Evolutionary conservation across 2,329 filamentous ascomycete species (phyloP).

Genomic region (Teratosphaeriaceae sp.): DNA sequence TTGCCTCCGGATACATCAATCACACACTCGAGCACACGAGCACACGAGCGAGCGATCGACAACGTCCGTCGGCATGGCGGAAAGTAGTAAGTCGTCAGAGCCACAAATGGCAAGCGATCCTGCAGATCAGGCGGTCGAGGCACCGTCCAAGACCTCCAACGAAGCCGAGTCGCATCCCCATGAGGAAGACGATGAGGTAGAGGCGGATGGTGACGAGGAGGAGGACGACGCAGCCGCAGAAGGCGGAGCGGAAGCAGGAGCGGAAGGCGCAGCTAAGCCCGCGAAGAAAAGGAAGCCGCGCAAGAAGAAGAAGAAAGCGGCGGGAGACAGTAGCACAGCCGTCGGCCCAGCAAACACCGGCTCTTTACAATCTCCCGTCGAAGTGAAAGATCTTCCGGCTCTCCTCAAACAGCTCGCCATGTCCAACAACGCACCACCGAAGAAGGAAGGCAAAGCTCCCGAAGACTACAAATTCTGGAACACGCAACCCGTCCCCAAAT

Average conservation of each 20-base stretch:
- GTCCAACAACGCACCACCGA: conserved; percentile 10
- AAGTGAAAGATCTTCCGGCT: conserved; percentile 22
- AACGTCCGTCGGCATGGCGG: too few relatives aligned
- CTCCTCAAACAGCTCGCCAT: conserved; percentile 25
- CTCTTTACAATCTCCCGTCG: conserved; percentile 12
- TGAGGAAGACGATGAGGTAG: conserved; percentile 10
- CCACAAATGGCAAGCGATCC: too few relatives aligned
- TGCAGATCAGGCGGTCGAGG: conserved; percentile 15
- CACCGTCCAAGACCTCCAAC: conserved; percentile 10
- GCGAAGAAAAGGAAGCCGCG: conserved; percentile 23
- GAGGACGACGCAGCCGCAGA: conserved; percentile 10
- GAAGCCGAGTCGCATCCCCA: conserved; percentile 7
- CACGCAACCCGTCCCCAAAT: conserved; percentile 89
- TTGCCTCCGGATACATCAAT: background rate
- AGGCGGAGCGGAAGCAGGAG: conserved; percentile 9
- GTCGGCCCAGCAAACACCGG: conserved; percentile 3
- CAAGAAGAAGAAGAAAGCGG: conserved; percentile 20
- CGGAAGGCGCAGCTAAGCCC: conserved; percentile 7
- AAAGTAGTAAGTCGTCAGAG: too few relatives aligned
- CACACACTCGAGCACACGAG: too few relatives aligned
- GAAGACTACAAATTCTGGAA: conserved; percentile 89
- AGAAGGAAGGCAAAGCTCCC: conserved; percentile 28
- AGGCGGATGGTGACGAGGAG: conserved; percentile 17
- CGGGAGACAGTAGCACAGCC: background rate
- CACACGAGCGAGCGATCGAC: too few relatives aligned